Evolutionary conservation across 306 rosid genomes (phyloP).

Genomic region (Glycine tomentella): DNA sequence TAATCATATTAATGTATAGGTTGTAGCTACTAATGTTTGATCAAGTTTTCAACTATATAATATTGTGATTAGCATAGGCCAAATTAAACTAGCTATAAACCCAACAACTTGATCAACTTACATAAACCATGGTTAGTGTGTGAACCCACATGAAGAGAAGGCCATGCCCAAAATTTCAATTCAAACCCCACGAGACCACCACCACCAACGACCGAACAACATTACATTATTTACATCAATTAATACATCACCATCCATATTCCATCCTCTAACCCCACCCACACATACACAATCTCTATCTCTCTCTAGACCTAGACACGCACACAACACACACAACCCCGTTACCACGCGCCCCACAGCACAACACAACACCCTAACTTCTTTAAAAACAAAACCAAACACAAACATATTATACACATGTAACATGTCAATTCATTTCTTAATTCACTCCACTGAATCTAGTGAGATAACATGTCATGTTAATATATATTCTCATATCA

Average conservation of each 20-base stretch:
- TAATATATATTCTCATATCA: neutral
- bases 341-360: slow-evolving; percentile 52
- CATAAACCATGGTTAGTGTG: slow-evolving; percentile 48
- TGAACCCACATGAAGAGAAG: neutral
- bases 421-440: slow-evolving; percentile 28
- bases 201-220: slow-evolving; percentile 21
- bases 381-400: neutral
- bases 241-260: slow-evolving; percentile 31
- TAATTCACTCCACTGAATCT: slow-evolving; percentile 28
- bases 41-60: slow-evolving; percentile 7
- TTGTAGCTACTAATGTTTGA: slow-evolving; percentile 23
- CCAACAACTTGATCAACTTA: slow-evolving; percentile 45
- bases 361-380: too few relatives aligned
- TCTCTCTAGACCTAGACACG: slow-evolving; percentile 10
- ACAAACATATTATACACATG: too few relatives aligned
- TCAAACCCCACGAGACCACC: slow-evolving; percentile 39
- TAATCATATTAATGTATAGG: slow-evolving; percentile 31
- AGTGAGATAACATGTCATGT: slow-evolving; percentile 8
- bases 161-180: slow-evolving; percentile 23
- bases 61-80: too few relatives aligned
- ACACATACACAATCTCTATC: slow-evolving; percentile 43
- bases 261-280: slow-evolving; percentile 65
- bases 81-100: slow-evolving; percentile 15
- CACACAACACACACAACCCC: too few relatives aligned
- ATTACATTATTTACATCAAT: neutral